Base-by-base conservation (phyloP, 176 grass and related monocot species). In the Areca catechu region DNA sequence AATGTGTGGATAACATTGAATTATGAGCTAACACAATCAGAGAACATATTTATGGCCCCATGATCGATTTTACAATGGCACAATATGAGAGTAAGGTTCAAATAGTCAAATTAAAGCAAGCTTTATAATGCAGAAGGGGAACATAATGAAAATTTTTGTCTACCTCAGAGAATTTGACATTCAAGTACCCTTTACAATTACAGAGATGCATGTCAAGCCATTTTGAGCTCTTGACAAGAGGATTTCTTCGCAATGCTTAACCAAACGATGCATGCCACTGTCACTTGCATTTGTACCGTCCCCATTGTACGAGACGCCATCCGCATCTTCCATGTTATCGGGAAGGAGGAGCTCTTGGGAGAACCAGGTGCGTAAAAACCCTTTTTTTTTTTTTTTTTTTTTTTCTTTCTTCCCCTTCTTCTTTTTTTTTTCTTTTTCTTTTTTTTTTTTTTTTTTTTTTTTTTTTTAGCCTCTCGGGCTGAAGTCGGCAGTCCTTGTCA, bases 151-250 rank as follows among this genome's bases (percentile, higher is more conserved):
- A 3, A 19, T 20, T 64, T 7, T 37, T 2, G 9, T 37, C 34
- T 37, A 95, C 89, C 90, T 89, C 82, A 20, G 73, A 83, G 56
- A 81, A 53, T 58, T 69, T 72, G 24, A 79, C 63, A 47, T 74
- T 85, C 52, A 68, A 2, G 85, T 81, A 61, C 78, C 90, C 71
- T 85, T n/a, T n/a, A n/a, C n/a, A n/a, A n/a, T 95, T 22, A 89
- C 90, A 0, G 72, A 63, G 22, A 77, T 69, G 57, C 90, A 95
- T 49, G 73, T 62, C 50, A 89, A 89, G 18, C 85, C 85, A 27
- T 47, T 89, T 50, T 68, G 67, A 24, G 34, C 58, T 66, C 85
- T 77, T 65, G 63, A 37, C 49, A 66, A 62, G 15, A 95, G 65
- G 30, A 86, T 80, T 61, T 95, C 90, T 60, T 89, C 90, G 7